These are phyloP conservation scores for Cladosporium sp. DNA, from an alignment of 2,329 filamentous ascomycete genomes.

Conservation along the genomic window DNA sequence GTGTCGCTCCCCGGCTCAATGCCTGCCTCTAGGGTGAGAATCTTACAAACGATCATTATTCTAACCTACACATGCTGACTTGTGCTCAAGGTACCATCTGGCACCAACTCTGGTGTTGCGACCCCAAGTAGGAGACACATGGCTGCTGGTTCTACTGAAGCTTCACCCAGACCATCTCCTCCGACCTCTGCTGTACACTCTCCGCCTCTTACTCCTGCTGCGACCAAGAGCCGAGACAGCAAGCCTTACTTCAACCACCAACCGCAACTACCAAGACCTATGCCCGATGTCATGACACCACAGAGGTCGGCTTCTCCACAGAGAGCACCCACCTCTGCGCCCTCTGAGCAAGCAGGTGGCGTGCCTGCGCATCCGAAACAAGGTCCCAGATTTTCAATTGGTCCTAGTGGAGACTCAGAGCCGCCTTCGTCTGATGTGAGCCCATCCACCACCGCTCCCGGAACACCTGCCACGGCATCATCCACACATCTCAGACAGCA, in stretches of 20 bases:
- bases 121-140: conserved; percentile 38
- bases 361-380: conserved; percentile 46
- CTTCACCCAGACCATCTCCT: conserved; percentile 65
- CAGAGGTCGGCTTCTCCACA: conserved; percentile 45
- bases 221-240: conserved; percentile 32
- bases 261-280: conserved; percentile 32
- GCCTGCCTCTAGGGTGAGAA: conserved; percentile 73
- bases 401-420: conserved; percentile 51
- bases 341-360: conserved; percentile 26
- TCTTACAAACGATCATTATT: not conserved
- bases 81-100: conserved; percentile 44
- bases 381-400: conserved; percentile 53
- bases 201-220: conserved; percentile 12
- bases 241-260: conserved; percentile 28
- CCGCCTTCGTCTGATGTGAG: conserved; percentile 55
- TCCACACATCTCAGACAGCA: not conserved
- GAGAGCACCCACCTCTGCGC: conserved; percentile 27
- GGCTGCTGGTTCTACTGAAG: conserved; percentile 44
- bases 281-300: conserved; percentile 59
- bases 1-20: conserved; percentile 85
- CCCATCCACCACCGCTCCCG: conserved; percentile 52
- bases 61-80: conserved; percentile 18
- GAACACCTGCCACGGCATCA: conserved; percentile 46
- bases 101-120: conserved; percentile 45
- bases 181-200: conserved; percentile 58